These are phyloP conservation scores for Sclerospora graminicola DNA, from an alignment of 352 stramenopile genomes.

Conservation along the genomic window DNA sequence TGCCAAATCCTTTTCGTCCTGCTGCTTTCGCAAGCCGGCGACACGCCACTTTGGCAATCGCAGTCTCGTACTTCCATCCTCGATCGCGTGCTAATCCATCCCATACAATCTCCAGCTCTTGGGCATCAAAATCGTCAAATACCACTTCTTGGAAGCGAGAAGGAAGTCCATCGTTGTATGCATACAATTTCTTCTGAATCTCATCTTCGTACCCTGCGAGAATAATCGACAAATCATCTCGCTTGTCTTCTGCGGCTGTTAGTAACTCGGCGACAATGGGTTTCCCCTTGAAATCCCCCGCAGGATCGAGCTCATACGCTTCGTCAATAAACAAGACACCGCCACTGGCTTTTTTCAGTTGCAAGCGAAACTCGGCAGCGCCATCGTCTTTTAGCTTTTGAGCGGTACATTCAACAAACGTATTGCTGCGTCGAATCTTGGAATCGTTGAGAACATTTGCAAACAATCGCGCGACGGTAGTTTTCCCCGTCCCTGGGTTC, in stretches of 20 bases:
- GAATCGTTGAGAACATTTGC: conserved; percentile 73
- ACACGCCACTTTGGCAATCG: conserved; percentile 49
- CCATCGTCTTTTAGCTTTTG: conserved; percentile 72
- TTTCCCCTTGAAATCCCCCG: conserved; percentile 62
- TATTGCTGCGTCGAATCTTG: conserved; percentile 35
- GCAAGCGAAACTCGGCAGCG: conserved; percentile 55
- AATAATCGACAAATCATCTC: conserved; percentile 83
- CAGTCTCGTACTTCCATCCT: conserved; percentile 36
- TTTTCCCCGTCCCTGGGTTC: conserved; percentile 70
- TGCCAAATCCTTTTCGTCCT: conserved; percentile 79
- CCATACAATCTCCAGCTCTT: conserved; percentile 78
- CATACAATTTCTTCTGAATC: conserved; percentile 88
- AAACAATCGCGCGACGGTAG: conserved; percentile 75
- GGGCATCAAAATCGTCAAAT: conserved; percentile 89
- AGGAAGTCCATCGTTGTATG: conserved; percentile 81
- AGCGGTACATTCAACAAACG: conserved; percentile 32
- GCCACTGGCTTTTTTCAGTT: conserved; percentile 56
- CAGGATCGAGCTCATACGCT: conserved; percentile 85
- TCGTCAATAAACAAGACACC: conserved; percentile 92
- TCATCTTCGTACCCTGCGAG: conserved; percentile 90
- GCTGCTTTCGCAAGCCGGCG: conserved; percentile 47
- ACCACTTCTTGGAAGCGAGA: conserved; percentile 79
- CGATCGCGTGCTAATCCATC: conserved; percentile 30
- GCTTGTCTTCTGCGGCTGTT: conserved; percentile 78
- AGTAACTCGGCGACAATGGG: conserved; percentile 85